These are phyloP conservation scores for Mesembryanthemum crystallinum DNA, from an alignment of 148 eudicot species.

Conservation along the genomic window DNA sequence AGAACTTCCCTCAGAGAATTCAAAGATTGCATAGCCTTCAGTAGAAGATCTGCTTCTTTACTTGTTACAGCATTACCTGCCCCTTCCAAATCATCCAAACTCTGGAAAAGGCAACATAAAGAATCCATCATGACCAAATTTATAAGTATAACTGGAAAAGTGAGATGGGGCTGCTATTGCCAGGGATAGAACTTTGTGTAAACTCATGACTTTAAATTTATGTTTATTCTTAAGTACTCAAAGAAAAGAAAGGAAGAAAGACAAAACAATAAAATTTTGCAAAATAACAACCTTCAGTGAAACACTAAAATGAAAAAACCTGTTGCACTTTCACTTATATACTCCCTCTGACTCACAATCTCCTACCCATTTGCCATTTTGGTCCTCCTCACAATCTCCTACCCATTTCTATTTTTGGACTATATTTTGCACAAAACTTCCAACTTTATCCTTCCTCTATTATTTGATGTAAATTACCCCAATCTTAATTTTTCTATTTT, in stretches of 20 bases:
- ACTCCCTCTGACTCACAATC: too few relatives aligned
- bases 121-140: neutral
- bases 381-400: too few relatives aligned
- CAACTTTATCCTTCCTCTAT: too few relatives aligned
- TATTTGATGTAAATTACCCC: too few relatives aligned
- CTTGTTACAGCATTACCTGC: slow-evolving; percentile 28
- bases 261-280: neutral
- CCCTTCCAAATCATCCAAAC: slow-evolving; percentile 50
- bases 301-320: neutral
- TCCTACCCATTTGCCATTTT: too few relatives aligned
- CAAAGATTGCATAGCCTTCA: slow-evolving; percentile 55
- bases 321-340: too few relatives aligned
- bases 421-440: too few relatives aligned
- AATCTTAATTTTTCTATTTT: too few relatives aligned
- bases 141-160: neutral
- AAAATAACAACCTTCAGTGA: neutral
- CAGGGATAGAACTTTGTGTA: neutral
- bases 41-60: slow-evolving; percentile 45
- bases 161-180: neutral
- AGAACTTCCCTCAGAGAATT: slow-evolving; percentile 59
- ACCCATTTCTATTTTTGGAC: too few relatives aligned
- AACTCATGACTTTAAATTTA: neutral
- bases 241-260: neutral
- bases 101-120: slow-evolving; percentile 41
- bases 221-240: neutral